These are phyloP conservation scores for Leishmania arabica DNA, from an alignment of 208 protist genomes.

Conservation along the genomic window DNA sequence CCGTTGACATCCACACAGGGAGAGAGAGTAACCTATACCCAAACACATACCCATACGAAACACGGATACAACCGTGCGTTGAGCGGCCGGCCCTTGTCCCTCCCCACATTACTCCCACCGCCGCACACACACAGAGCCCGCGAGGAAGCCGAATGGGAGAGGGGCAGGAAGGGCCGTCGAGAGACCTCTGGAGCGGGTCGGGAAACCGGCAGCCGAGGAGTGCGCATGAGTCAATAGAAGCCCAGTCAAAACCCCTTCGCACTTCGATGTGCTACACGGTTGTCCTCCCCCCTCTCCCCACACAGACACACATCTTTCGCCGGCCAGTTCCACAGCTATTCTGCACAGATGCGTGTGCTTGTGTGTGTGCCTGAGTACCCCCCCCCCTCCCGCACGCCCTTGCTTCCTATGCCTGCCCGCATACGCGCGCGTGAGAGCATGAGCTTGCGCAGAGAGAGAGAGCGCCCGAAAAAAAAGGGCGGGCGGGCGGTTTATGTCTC, in stretches of 20 bases:
- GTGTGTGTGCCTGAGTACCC: not conserved
- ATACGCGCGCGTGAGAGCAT: not conserved
- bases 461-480: not conserved
- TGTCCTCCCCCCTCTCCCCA: not conserved
- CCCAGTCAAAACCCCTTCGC: conserved; percentile 4
- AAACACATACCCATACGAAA: not conserved
- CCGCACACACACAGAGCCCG: not conserved
- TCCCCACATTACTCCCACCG: too few species aligned
- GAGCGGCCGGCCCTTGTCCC: not conserved
- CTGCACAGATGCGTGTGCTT: not conserved
- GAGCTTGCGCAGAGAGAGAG: not conserved
- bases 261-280: not conserved
- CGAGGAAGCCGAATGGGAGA: not conserved
- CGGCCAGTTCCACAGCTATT: not conserved
- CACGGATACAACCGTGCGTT: not conserved
- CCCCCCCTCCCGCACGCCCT: not conserved
- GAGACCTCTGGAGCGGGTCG: not conserved
- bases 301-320: not conserved
- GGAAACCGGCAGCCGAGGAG: not conserved
- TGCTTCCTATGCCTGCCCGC: not conserved
- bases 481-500: not conserved
- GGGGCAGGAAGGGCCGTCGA: not conserved
- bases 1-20: not conserved
- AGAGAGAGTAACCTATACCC: not conserved
- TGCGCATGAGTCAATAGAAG: not conserved